Evolutionary conservation across 805 yeast genomes (phyloP), one percentile per base, ranked within the genome.

Genomic region (Yarrowia osloensis): DNA sequence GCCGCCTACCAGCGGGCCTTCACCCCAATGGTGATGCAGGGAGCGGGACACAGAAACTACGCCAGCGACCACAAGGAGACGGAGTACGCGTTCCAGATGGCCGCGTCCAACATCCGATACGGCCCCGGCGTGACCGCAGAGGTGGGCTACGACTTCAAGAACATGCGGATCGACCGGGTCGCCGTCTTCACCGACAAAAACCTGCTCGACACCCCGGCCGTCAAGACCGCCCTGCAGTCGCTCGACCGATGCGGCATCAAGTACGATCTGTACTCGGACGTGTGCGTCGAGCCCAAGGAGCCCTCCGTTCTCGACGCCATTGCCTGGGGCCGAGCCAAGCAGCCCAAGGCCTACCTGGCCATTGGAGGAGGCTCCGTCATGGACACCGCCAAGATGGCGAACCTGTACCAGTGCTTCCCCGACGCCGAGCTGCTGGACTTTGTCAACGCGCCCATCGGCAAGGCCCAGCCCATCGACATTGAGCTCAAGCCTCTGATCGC

Each of bases 301-400:
- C 70, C 70, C 54, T 77, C 76, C 3, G 75, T 78, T 21, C 67
- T 71, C 50, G 71, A 74, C 29, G 81, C 81, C 11, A 75, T 78
- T 47, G 73, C 70, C 13, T 78, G 81, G 81, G 75, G 80, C 8
- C 72, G 78, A 37, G 59, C 67, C 11, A 40, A 44, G 50, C 73
- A 74, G 63, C 78, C 81, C 22, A 77, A 79, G 42, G 80, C 81
- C 29, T 80, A 79, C 68, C 74, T 80, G 21, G 81, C 83, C 7
- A 80, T 80, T 33, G 83, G 83, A 29, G 83, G 83, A 54, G 83
- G 83, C 29, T 79, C 82, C 4, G 82, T 80, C n/a, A 81, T 80
- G 73, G 83, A 80, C 67, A 78, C 80, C 19, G 81, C 82, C 67
- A 80, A 80, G 71, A 76, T 80, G 61, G 81, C 83, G 35, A 76